phyloP scores from a whole-genome alignment of 768 basidiomycete species.

The Trametes meyenii region DNA sequence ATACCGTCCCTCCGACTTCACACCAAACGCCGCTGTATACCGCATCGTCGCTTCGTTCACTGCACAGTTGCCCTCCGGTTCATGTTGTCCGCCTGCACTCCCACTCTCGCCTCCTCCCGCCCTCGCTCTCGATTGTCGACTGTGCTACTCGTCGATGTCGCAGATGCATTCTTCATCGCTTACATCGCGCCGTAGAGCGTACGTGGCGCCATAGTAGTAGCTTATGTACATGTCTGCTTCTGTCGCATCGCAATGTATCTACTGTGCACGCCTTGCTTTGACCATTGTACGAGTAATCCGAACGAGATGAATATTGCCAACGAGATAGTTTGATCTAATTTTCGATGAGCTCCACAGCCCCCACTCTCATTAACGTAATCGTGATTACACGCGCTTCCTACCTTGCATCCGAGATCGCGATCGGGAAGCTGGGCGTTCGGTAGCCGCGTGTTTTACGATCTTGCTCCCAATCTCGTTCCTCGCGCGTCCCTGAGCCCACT shows the following conservation, averaged over 20 bases:
- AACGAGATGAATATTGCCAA: too few relatives aligned
- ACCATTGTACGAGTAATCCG: constrained; percentile 4
- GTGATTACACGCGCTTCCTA: background rate
- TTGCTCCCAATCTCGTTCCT: background rate
- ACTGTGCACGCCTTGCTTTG: constrained; percentile 1
- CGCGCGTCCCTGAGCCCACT: background rate
- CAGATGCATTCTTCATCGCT: background rate
- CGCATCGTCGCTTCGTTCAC: constrained; percentile 6
- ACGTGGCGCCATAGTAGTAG: background rate
- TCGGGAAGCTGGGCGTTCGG: constrained; percentile 1
- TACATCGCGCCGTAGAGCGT: background rate
- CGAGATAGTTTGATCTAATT: background rate
- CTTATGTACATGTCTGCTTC: constrained; percentile 9
- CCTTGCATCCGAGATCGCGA: background rate
- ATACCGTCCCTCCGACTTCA: constrained; percentile 5
- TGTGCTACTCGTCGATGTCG: background rate
- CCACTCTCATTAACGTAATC: background rate
- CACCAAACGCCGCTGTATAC: constrained; percentile 13
- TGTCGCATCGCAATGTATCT: constrained; percentile 18
- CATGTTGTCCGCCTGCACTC: background rate
- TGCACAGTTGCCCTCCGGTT: background rate
- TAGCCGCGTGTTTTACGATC: constrained; percentile 11
- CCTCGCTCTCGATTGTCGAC: background rate
- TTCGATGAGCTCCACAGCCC: background rate
- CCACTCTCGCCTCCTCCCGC: background rate